phyloP scores from a whole-genome alignment of 2,329 filamentous ascomycete genomes.

The Talaromyces pinophilus region DNA sequence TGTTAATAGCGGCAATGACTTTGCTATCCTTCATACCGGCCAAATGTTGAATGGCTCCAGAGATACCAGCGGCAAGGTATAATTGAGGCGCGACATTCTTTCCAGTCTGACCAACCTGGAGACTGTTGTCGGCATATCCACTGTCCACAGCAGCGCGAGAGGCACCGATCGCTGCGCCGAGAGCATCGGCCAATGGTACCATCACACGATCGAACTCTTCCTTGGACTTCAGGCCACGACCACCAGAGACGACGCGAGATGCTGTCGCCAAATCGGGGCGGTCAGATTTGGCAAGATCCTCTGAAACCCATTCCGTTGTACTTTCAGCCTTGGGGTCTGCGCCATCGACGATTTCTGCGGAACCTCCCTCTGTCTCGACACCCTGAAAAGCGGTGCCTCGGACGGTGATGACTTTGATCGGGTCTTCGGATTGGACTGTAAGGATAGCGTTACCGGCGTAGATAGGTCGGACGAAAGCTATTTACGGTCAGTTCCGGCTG shows the following conservation, averaged over 20 bases:
- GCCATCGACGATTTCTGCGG: conserved; percentile 76
- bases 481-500: conserved; percentile 3
- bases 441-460: conserved; percentile 97
- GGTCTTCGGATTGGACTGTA: conserved; percentile 86
- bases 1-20: conserved; percentile 98
- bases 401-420: conserved; percentile 85
- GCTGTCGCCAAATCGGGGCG: conserved; percentile 92
- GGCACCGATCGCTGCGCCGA: conserved; percentile 94
- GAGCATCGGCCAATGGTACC: conserved; percentile 83
- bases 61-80: conserved; percentile 94
- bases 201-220: conserved; percentile 95
- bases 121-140: conserved; percentile 95
- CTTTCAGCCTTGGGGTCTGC: conserved; percentile 76
- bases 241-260: conserved; percentile 84
- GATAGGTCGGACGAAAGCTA: conserved; percentile 88
- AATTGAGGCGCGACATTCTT: conserved; percentile 97
- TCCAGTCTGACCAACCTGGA: conserved; percentile 97
- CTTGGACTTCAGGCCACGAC: conserved; percentile 94
- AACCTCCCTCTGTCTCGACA: conserved; percentile 69
- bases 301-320: conserved; percentile 84
- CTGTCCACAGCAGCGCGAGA: conserved; percentile 94
- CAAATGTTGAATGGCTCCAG: conserved; percentile 94
- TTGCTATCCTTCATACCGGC: conserved; percentile 99
- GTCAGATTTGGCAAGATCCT: conserved; percentile 90
- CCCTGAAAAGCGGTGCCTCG: conserved; percentile 88